These are phyloP conservation scores for Hygrocybe coccinea DNA, from an alignment of 768 basidiomycete genomes.

Conservation along the genomic window DNA sequence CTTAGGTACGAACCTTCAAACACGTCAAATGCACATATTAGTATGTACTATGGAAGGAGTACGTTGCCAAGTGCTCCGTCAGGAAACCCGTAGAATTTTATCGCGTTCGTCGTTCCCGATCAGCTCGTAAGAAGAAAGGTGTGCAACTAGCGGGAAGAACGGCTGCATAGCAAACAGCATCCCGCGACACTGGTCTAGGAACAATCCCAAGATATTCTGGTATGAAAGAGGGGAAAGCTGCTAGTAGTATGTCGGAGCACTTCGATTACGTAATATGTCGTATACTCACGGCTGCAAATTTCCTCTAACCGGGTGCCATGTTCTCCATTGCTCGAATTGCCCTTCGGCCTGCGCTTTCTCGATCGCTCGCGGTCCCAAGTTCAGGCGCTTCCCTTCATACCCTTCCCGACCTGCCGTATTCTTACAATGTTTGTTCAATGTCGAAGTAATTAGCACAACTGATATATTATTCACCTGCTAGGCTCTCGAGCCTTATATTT, in stretches of 20 bases:
- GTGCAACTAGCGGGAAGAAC: too few species aligned
- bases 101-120: too few species aligned
- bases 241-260: too few species aligned
- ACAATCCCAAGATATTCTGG: constrained; percentile 37
- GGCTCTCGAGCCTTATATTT: constrained; percentile 93
- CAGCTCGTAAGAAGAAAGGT: too few species aligned
- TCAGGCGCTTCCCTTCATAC: constrained; percentile 56
- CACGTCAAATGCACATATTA: too few species aligned
- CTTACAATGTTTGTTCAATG: constrained; percentile 53
- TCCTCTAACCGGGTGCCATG: too few species aligned
- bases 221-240: constrained; percentile 67
- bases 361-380: constrained; percentile 41
- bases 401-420: constrained; percentile 74
- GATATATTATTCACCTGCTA: background rate
- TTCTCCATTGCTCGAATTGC: constrained; percentile 43
- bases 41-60: too few species aligned
- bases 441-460: background rate
- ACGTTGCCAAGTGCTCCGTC: too few species aligned
- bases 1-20: background rate
- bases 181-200: background rate
- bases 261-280: too few species aligned
- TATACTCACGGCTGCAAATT: too few species aligned
- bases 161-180: too few species aligned
- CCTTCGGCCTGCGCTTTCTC: constrained; percentile 41
- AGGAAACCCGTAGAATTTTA: too few species aligned